Evolutionary conservation across 768 basidiomycete species (phyloP), one percentile per base, ranked within the genome.

Genomic region (Trametes cubensis): DNA sequence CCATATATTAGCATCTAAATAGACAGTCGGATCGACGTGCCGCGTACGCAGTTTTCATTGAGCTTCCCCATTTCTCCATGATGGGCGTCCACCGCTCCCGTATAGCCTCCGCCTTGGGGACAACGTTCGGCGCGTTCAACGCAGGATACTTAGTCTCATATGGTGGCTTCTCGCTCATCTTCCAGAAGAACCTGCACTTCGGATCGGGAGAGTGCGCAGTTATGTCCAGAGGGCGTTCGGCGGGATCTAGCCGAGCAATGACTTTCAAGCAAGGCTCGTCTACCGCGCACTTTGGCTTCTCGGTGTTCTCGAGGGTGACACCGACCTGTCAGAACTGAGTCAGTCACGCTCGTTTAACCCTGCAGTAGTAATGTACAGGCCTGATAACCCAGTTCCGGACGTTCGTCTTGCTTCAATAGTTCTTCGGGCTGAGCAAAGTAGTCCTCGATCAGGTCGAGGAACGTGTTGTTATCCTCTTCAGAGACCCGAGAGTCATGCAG

Each of bases 251-350:
- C 3, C 78, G 78, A 53, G 84, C 83, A 66, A 98, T 98, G 61
- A 98, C 80, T 42, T 79, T 79, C 44, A 92, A 80, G 71, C 95
- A 98, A 13, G 90, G 86, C 50, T 90, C 88, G 70, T 94, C 84
- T 11, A 85, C 87, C 4, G 92, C 90, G 72, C 92, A 94, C 72
- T 86, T 91, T 40, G 90, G 89, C 69, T 92, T 94, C 77, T 97
- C 95, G 2, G 94, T 98, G 73, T 95, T 94, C 76, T 95, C 94
- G n/a, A 96, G 85, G 5, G 95, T 97, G 5, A 94, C 94, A 2
- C 95, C 95, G 44, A 94, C 87, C 75, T 72, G 34, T 30, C 0
- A 39, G 21, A 18, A 3, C 17, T 6, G 3, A 26, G 28, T 45
- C 17, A 3, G 45, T 20, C 23, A 15, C 38, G 10, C 11, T 30